Conservation (phyloP, 2,329 filamentous ascomycete genomes). For the Calonectria crousiana region DNA sequence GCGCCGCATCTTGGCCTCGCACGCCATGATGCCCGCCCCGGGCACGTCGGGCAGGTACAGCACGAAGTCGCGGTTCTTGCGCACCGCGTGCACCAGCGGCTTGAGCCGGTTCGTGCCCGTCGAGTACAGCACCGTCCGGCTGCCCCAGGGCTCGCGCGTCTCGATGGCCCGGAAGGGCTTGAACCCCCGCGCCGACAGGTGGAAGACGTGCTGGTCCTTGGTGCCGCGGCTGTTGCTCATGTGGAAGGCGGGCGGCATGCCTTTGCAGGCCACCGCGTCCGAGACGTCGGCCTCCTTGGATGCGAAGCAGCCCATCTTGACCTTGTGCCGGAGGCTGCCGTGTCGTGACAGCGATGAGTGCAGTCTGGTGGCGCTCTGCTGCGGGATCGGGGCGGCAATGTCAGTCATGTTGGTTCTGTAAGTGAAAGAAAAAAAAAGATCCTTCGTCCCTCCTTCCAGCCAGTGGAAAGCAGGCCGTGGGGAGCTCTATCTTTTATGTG, state of each 20-base stretch:
- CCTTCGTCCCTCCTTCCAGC: not conserved
- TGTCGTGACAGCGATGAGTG: conserved; percentile 1
- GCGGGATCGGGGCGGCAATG: not conserved
- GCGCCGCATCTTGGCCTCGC: conserved; percentile 3
- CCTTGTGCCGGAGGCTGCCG: not conserved
- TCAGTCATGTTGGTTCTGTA: not conserved
- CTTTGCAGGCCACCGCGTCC: not conserved
- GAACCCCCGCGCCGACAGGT: not conserved
- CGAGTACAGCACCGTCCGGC: conserved; percentile 4
- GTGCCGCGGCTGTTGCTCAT: not conserved
- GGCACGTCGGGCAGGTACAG: conserved; percentile 9
- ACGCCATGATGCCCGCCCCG: not conserved
- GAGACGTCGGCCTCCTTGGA: not conserved
- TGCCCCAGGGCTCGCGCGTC: not conserved
- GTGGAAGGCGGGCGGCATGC: conserved; percentile 1
- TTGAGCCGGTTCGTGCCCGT: not conserved
- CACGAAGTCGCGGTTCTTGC: conserved; percentile 9
- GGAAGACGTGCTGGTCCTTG: not conserved
- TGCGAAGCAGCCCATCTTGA: conserved; percentile 2
- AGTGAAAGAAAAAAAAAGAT: too few species aligned
- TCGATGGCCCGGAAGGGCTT: not conserved
- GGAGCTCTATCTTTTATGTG: not conserved
- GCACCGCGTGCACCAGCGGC: not conserved
- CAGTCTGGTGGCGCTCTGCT: not conserved
- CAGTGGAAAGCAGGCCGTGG: not conserved